Evolutionary conservation across 805 yeast species (phyloP), one percentile per base, ranked within the genome.

Genomic region (Yarrowia keelungensis): DNA sequence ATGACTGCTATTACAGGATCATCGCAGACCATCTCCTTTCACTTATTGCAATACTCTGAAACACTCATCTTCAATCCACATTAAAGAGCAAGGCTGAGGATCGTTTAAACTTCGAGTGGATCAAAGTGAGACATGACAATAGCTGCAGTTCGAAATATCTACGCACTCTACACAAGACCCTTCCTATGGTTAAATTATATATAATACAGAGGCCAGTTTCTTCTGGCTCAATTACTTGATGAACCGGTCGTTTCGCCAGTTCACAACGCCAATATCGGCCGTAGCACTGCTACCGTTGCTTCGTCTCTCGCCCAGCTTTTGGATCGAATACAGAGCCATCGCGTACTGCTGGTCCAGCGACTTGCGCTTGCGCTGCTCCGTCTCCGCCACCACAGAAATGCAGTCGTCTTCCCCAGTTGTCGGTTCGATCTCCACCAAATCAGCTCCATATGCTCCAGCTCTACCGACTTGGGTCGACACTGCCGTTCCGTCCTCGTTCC

Each of bases 181-280:
- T 26, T 26, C 32, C 32, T 26, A 26, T 26, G 32, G 32, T 26
- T 26, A 42, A 56, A 56, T 42, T 56, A 56, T 56, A 56, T 56
- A 56, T 56, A 56, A 42, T 42, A 42, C 49, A 56, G 39, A 42
- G 26, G 26, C 46, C 39, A 22, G 38, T 56, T 38, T 41, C 64
- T 35, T 39, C 22, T 14, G 22, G 49, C 64, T 39, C 49, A 15
- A 32, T 56, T 35, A 59, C 35, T 59, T 59, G 26, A 59, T 59
- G 47, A 43, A 62, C 39, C 67, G 54, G 15, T 62, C 67, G 46
- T 49, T 62, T 26, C 67, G 54, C 67, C 67, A 62, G 56, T 62
- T 62, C 39, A 62, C 67, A 11, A 47, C 26, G 7, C 67, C 67
- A 15, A 47, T 62, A 19, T 62, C 67, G 26, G 67, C 67, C 3